Base-by-base conservation (phyloP, 345 rosid species). In the Linum trigynum region DNA sequence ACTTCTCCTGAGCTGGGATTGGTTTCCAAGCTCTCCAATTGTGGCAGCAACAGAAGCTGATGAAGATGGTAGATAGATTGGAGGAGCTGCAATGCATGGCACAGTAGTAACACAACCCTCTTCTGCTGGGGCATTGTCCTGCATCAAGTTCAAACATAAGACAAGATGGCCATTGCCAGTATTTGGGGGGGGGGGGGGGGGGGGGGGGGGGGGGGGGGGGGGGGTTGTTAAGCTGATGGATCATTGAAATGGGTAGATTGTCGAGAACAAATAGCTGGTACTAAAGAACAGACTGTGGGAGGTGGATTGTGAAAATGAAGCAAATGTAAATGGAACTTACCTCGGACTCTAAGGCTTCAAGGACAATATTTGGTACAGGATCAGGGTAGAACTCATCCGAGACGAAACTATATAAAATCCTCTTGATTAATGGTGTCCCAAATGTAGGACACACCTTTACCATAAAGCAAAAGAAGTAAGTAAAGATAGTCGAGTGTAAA, bases 371-470 rank as follows among this genome's bases (percentile, higher is more conserved):
- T 58, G 98, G 98, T 73, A 92, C 82, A 45, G 89, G 90, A 63
- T 92, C 96, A 40, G 98, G 97, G 72, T 87, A 90, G 72, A 92
- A 92, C 83, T 90, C 96, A 72, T 92, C 98, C 0, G 88, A 82
- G 62, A 75, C 84, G 70, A 88, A 92, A 72, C 74, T 82, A 62
- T 84, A 77, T 57, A 88, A 83, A 55, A 92, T 84, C 76, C 84
- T 85, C 80, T 80, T 88, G 80, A 92, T 90, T 85, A 92, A 76
- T 14, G 83, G 74, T 23, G 87, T 72, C 69, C 85, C 85, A 75
- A 92, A 90, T 72, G 78, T 80, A 6, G 97, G 97, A 72, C 96
- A 92, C 69, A 92, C 95, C 97, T 92, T 75, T 70, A 74, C 53
- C 53, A 48, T 10, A 68, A 63, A 63, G 32, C 14, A 38, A 63